Percentiles rank a stretch among this genome's conserved stretches.
Conservation (phyloP, 2,329 filamentous ascomycete genomes). For the Colletotrichum kahawae region DNA sequence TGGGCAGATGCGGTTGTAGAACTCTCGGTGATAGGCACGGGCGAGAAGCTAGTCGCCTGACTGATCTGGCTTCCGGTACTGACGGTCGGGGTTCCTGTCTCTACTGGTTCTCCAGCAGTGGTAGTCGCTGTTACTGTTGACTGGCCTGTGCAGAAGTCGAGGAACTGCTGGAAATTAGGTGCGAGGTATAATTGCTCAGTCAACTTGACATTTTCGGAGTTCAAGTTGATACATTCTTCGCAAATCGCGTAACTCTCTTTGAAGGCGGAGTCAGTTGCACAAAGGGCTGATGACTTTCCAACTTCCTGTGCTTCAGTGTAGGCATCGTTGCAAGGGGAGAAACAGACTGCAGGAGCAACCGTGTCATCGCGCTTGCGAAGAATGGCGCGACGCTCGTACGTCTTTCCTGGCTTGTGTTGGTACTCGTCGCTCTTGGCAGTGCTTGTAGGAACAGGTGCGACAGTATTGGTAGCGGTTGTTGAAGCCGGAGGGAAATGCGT, state of each 20-base stretch:
- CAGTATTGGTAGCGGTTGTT: too few species aligned
- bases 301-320: too few species aligned
- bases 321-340: too few species aligned
- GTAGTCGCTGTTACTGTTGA: slow-evolving; percentile 21
- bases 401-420: slow-evolving; percentile 14
- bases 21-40: slow-evolving; percentile 3
- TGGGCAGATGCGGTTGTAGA: neutral
- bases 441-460: too few species aligned
- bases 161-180: slow-evolving; percentile 35
- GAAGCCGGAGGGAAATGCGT: slow-evolving; percentile 40
- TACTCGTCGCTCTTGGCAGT: too few species aligned
- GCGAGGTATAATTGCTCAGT: too few species aligned
- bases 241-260: too few species aligned
- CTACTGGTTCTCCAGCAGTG: slow-evolving; percentile 31
- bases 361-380: slow-evolving; percentile 44
- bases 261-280: too few species aligned
- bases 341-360: slow-evolving; percentile 46
- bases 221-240: too few species aligned
- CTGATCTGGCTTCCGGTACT: slow-evolving; percentile 21
- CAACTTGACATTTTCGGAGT: too few species aligned
- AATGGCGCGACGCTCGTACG: slow-evolving; percentile 22
- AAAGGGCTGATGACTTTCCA: too few species aligned
- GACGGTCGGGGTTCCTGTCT: neutral
- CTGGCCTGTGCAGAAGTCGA: slow-evolving; percentile 47
- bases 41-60: neutral